Percentiles rank a stretch among this genome's conserved stretches.
These are phyloP conservation scores for Exophiala spinifera DNA, from an alignment of 2,329 filamentous ascomycete species.

Conservation along the genomic window DNA sequence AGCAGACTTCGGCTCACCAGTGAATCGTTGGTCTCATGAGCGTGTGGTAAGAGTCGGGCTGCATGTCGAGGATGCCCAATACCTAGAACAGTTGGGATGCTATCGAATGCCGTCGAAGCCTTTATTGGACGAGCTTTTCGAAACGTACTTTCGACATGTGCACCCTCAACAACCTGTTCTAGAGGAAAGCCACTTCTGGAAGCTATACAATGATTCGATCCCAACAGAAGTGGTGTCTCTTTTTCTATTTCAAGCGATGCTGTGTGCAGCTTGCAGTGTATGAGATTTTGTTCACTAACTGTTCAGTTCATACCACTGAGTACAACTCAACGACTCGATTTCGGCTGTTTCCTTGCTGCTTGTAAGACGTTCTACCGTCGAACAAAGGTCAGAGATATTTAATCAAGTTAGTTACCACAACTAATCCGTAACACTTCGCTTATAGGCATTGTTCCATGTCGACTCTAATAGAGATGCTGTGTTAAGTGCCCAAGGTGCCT, in stretches of 20 bases:
- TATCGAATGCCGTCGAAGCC: background rate
- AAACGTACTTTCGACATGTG: constrained; percentile 18
- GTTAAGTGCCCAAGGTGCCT: constrained; percentile 1
- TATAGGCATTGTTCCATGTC: background rate
- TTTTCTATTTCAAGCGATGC: constrained; percentile 3
- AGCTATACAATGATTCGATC: background rate
- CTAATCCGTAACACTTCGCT: background rate
- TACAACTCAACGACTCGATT: background rate
- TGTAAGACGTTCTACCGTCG: background rate
- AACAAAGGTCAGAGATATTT: background rate
- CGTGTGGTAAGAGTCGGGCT: no score
- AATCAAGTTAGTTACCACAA: no score
- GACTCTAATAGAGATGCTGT: background rate
- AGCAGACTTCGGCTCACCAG: no score
- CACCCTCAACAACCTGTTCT: constrained; percentile 20
- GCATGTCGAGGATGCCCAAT: background rate
- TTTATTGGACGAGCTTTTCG: constrained; percentile 7
- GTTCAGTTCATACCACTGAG: background rate
- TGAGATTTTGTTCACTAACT: background rate
- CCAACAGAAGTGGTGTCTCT: background rate
- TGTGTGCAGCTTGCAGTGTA: constrained; percentile 3
- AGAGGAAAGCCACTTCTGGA: constrained; percentile 14
- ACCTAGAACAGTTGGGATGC: constrained; percentile 1
- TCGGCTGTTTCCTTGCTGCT: background rate
- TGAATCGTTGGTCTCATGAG: no score